Percentiles rank a stretch among this genome's conserved stretches.
Conservation (phyloP, 768 basidiomycete species). For the Multifurca ochricompacta region DNA sequence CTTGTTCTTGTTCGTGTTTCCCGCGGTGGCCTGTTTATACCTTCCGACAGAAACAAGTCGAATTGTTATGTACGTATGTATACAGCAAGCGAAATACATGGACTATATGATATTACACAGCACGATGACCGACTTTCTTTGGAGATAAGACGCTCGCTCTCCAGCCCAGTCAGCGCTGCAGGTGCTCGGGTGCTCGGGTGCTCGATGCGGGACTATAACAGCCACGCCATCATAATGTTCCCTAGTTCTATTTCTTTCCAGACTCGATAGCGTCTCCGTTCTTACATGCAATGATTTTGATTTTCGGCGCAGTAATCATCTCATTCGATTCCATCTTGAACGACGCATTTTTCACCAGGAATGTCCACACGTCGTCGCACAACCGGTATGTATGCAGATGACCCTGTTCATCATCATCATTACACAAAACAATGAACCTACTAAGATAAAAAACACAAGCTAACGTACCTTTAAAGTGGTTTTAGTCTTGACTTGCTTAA, state of each 20-base stretch:
- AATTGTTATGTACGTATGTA: background rate
- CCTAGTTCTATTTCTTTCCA: slow-evolving; percentile 54
- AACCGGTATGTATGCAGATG: slow-evolving; percentile 87
- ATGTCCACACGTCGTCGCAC: slow-evolving; percentile 98
- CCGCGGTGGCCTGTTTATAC: too few species aligned
- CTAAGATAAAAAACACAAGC: background rate
- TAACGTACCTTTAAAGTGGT: slow-evolving; percentile 75
- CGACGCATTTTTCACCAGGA: slow-evolving; percentile 84
- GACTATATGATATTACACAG: slow-evolving; percentile 16
- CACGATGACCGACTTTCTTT: background rate
- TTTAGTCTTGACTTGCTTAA: slow-evolving; percentile 92
- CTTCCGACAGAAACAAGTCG: background rate
- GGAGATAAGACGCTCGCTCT: background rate
- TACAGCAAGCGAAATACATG: slow-evolving; percentile 5
- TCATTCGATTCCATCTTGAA: slow-evolving; percentile 97
- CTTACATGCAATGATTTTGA: slow-evolving; percentile 99
- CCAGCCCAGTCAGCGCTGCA: background rate
- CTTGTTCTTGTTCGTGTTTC: slow-evolving; percentile 9
- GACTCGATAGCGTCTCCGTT: slow-evolving; percentile 83
- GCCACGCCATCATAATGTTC: background rate
- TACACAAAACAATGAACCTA: too few species aligned
- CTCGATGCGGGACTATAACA: too few species aligned
- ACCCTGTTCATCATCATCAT: slow-evolving; percentile 40
- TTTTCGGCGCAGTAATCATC: slow-evolving; percentile 61
- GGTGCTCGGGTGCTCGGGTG: too few species aligned